phyloP scores from a whole-genome alignment of 176 grass and related monocot species.

The Carex littledalei region DNA sequence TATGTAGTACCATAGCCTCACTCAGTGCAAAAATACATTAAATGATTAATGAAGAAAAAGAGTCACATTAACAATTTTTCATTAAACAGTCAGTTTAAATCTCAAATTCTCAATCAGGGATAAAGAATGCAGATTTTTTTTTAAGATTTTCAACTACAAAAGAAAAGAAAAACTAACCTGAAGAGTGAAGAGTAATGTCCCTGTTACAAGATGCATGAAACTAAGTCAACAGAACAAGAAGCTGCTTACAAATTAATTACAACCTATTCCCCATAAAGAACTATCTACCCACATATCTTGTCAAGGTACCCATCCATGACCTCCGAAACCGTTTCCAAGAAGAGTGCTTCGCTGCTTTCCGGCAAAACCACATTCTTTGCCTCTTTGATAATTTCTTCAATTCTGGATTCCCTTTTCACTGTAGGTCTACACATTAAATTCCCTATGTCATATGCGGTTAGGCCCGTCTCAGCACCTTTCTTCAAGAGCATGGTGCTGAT shows the following conservation, averaged over 20 bases:
- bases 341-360: conserved; percentile 23
- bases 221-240: conserved; percentile 3
- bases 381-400: conserved; percentile 39
- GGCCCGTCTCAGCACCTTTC: conserved; percentile 35
- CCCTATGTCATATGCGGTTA: conserved; percentile 42
- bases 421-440: conserved; percentile 45
- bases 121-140: background rate
- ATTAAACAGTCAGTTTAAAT: background rate
- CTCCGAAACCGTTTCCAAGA: conserved; percentile 30
- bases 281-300: conserved; percentile 18
- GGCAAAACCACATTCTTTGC: conserved; percentile 33
- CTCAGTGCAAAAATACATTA: no score
- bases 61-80: background rate
- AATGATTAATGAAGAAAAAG: no score
- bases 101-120: background rate
- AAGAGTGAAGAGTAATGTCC: background rate
- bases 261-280: background rate
- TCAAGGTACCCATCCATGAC: conserved; percentile 44
- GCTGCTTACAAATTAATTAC: conserved; percentile 23
- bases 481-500: conserved; percentile 54
- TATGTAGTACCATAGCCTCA: no score
- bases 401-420: conserved; percentile 36
- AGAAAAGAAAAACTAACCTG: conserved; percentile 1
- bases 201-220: conserved; percentile 13
- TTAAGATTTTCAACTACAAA: background rate